These are phyloP conservation scores for Benincasa hispida DNA, from an alignment of 306 rosid genomes.

Conservation along the genomic window DNA sequence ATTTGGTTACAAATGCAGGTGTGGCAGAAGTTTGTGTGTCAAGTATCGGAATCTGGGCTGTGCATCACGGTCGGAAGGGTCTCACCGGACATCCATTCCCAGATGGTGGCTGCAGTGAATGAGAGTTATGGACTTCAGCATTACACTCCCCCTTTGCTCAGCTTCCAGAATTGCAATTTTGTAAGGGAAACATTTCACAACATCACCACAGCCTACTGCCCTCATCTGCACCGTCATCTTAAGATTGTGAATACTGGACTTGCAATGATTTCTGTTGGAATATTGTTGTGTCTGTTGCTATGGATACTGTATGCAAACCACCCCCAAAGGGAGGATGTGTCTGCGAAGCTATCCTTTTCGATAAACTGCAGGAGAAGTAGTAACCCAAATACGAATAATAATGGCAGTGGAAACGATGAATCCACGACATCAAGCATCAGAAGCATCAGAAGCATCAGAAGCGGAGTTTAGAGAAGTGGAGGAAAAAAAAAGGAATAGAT, in stretches of 20 bases:
- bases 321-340: slow-evolving; percentile 76
- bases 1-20: slow-evolving; percentile 37
- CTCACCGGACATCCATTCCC: slow-evolving; percentile 49
- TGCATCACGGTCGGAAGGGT: slow-evolving; percentile 75
- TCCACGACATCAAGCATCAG: slow-evolving; percentile 19
- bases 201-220: slow-evolving; percentile 63
- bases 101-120: slow-evolving; percentile 65
- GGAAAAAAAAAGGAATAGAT: not conserved
- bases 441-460: slow-evolving; percentile 14
- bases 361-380: slow-evolving; percentile 20
- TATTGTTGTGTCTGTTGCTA: slow-evolving; percentile 77
- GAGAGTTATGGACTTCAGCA: slow-evolving; percentile 91
- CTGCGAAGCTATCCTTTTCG: slow-evolving; percentile 40
- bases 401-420: slow-evolving; percentile 7
- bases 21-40: slow-evolving; percentile 65
- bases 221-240: slow-evolving; percentile 59
- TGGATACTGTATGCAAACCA: slow-evolving; percentile 94
- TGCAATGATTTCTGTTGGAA: slow-evolving; percentile 78
- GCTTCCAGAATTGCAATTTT: slow-evolving; percentile 86
- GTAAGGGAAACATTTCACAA: slow-evolving; percentile 70
- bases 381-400: not conserved
- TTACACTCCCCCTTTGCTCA: slow-evolving; percentile 69
- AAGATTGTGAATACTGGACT: slow-evolving; percentile 64
- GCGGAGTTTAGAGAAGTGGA: slow-evolving; percentile 19
- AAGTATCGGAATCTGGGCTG: slow-evolving; percentile 41